Percentiles rank a stretch among this genome's conserved stretches.
These are phyloP conservation scores for Heterobasidion annosum DNA, from an alignment of 1,284 basidiomycete genomes.

Conservation along the genomic window DNA sequence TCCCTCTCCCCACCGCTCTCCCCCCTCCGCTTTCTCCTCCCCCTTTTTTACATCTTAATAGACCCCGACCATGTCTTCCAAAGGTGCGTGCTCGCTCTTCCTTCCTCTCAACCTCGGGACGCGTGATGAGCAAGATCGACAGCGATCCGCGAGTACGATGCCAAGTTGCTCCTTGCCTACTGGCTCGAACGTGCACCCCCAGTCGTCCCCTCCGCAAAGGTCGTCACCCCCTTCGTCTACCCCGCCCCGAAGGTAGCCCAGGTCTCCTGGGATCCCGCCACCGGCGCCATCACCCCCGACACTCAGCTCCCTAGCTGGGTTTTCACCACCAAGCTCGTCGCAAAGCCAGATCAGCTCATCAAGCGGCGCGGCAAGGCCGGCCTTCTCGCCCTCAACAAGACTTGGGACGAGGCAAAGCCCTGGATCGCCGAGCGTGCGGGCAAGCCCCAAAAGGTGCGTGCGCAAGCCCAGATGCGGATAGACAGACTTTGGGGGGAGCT, in stretches of 20 bases:
- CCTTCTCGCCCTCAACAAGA: conserved; percentile 89
- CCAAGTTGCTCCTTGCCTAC: conserved; percentile 89
- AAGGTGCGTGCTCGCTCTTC: conserved; percentile 11
- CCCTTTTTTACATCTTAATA: conserved; percentile 2
- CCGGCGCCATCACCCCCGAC: conserved; percentile 76
- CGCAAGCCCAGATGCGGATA: conserved; percentile 4
- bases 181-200: conserved; percentile 85
- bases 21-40: background rate
- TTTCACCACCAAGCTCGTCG: conserved; percentile 81
- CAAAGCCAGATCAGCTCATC: conserved; percentile 97
- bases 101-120: background rate
- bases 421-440: conserved; percentile 92
- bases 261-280: conserved; percentile 80
- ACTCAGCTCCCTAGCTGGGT: conserved; percentile 79
- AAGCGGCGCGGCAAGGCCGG: conserved; percentile 99
- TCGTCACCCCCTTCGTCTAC: conserved; percentile 56
- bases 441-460: conserved; percentile 80
- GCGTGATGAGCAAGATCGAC: background rate
- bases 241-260: conserved; percentile 71
- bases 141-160: conserved; percentile 93
- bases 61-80: conserved; percentile 19
- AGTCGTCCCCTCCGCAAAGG: conserved; percentile 37
- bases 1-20: background rate
- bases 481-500: background rate
- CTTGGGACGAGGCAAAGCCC: conserved; percentile 76